Evolutionary conservation across 345 rosid species (phyloP), one percentile per base, ranked within the genome.

Genomic region (Lumnitzera littorea): DNA sequence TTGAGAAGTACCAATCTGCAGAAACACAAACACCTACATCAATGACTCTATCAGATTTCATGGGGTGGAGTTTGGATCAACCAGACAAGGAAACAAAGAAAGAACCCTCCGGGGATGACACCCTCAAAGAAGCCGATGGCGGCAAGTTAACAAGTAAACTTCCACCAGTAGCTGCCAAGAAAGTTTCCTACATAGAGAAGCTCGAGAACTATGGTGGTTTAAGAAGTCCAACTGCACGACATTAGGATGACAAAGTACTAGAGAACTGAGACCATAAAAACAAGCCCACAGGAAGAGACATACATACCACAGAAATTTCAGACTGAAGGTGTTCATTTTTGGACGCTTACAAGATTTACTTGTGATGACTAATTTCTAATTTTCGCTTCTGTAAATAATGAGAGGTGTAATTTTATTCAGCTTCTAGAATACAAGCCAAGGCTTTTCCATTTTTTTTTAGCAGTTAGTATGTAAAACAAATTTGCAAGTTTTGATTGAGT

Each of bases 201-300:
- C 83, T 87, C 57, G 92, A 91, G 2, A 68, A 14, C 50, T 55
- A 82, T 55, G 87, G 87, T 24, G 72, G 76, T 24, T 41, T 82
- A 70, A 78, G 91, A 77, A 87, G 96, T 68, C 97, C 96, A 2
- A 85, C 87, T 0, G 70, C 90, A 1, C 82, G 87, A 49, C 84
- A 84, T 68, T 83, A 62, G 77, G 52, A 49, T 47, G 13, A 58
- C 27, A 8, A 41, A 36, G 36, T 13, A 24, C 48, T 48, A 54
- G 46, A 27, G 24, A 31, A 49, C 55, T 49, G n/a, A 41, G 5
- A 57, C n/a, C 46, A 15, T 48, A 64, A 58, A n/a, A 27, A 46
- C 36, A 17, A 65, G 52, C 60, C 47, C 13, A 55, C 51, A 51
- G 62, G 48, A 31, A 53, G 36, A 51, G 54, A 20, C n/a, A 47